Conservation (phyloP, 2,329 filamentous ascomycete genomes). For the Endoconidiophora laricicola region DNA sequence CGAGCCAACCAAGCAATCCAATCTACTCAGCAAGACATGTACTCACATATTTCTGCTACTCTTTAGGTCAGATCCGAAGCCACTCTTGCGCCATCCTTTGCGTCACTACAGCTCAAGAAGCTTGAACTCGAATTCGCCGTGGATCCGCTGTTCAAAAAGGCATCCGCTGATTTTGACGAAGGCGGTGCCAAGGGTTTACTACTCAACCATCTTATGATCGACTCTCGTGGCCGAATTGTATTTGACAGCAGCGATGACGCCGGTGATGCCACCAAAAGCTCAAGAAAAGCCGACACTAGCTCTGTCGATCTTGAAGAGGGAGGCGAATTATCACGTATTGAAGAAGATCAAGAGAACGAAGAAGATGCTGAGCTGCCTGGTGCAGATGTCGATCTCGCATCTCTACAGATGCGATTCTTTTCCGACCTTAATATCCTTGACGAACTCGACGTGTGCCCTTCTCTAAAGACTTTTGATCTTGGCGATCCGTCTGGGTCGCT, state of each 20-base stretch:
- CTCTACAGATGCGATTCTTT: slow-evolving; percentile 69
- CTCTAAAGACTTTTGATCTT: slow-evolving; percentile 82
- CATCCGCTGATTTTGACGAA: slow-evolving; percentile 94
- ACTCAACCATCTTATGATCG: slow-evolving; percentile 92
- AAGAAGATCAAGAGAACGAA: slow-evolving; percentile 23
- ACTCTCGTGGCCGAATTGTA: slow-evolving; percentile 78
- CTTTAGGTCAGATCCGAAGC: slow-evolving; percentile 65
- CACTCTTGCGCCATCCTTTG: slow-evolving; percentile 81
- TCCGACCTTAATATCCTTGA: slow-evolving; percentile 63
- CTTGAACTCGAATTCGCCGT: slow-evolving; percentile 94
- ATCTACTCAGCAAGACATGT: background rate
- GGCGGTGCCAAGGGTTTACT: slow-evolving; percentile 90
- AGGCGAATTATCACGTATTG: slow-evolving; percentile 4
- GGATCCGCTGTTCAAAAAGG: slow-evolving; percentile 97
- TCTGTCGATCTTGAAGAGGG: background rate
- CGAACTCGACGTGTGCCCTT: slow-evolving; percentile 83
- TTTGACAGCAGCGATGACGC: slow-evolving; percentile 95
- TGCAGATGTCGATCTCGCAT: slow-evolving; percentile 58
- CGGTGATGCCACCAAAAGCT: slow-evolving; percentile 28
- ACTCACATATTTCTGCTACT: slow-evolving; percentile 3
- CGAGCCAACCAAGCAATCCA: background rate
- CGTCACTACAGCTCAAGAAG: slow-evolving; percentile 83
- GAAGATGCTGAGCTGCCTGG: slow-evolving; percentile 27
- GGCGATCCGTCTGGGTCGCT: slow-evolving; percentile 71
- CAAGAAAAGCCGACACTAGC: slow-evolving; percentile 18